Evolutionary conservation across 116 monocot species (phyloP).

Genomic region (Papilionanthe hybrid): DNA sequence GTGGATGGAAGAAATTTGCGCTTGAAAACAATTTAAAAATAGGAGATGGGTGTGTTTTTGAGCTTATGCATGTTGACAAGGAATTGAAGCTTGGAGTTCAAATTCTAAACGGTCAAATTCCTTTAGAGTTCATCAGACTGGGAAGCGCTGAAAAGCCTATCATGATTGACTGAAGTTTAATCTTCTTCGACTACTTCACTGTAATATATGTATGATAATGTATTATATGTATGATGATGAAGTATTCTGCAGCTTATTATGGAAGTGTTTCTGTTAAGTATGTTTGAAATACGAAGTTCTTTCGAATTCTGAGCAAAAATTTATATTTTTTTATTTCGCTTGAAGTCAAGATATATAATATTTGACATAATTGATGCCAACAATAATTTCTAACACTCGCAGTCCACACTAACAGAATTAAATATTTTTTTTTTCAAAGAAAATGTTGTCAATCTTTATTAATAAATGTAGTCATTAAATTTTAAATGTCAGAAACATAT

Average conservation of each 20-base stretch:
- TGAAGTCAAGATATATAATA: too few relatives aligned
- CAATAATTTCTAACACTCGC: not conserved
- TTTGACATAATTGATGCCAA: not conserved
- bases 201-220: not conserved
- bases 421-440: too few relatives aligned
- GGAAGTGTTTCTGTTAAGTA: too few relatives aligned
- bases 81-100: constrained; percentile 33
- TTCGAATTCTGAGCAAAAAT: too few relatives aligned
- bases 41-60: constrained; percentile 57
- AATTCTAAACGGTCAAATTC: constrained; percentile 32
- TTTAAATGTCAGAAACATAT: too few relatives aligned
- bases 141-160: not conserved
- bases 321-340: too few relatives aligned
- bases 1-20: constrained; percentile 34
- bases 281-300: too few relatives aligned
- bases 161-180: not conserved
- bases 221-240: not conserved
- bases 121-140: not conserved
- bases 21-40: constrained; percentile 36
- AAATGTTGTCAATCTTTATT: too few relatives aligned
- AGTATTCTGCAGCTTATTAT: not conserved
- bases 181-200: not conserved
- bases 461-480: too few relatives aligned
- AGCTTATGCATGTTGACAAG: constrained; percentile 30
- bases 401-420: too few relatives aligned